phyloP scores from a whole-genome alignment of 2,329 filamentous ascomycete species.

The Pseudocercospora fijiensis region DNA sequence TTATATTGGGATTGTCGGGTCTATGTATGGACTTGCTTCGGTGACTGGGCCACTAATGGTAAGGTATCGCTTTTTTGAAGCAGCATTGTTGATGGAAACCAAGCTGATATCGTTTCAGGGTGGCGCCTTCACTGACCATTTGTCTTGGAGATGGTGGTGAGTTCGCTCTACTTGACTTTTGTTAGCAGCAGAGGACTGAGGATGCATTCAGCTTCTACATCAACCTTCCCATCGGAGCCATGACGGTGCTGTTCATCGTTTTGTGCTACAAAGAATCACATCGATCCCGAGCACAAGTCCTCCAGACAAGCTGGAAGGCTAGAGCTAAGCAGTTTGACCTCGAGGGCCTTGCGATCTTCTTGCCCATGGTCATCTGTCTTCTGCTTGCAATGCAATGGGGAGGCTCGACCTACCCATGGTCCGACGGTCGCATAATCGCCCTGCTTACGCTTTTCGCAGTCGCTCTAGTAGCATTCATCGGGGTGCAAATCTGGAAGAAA shows the following conservation, averaged over 20 bases:
- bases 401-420: conserved; percentile 46
- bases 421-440: conserved; percentile 45
- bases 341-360: conserved; percentile 42
- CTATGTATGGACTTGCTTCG: conserved; percentile 44
- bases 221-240: conserved; percentile 11
- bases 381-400: conserved; percentile 53
- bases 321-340: conserved; percentile 47
- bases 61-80: background rate
- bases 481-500: conserved; percentile 44
- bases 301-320: conserved; percentile 23
- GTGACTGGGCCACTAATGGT: conserved; percentile 52
- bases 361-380: conserved; percentile 42
- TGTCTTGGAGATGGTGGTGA: conserved; percentile 33
- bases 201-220: conserved; percentile 3
- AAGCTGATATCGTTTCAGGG: background rate
- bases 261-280: conserved; percentile 40
- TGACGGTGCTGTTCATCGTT: conserved; percentile 34
- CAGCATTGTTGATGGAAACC: background rate
- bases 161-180: background rate
- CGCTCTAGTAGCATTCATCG: conserved; percentile 47
- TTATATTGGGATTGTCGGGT: conserved; percentile 36
- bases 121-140: conserved; percentile 38
- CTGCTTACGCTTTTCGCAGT: conserved; percentile 46
- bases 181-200: background rate
- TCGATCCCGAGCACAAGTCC: conserved; percentile 32